Evolutionary conservation across 108 stramenopile genomes (phyloP).

Genomic region (Parietichytrium sp.): DNA sequence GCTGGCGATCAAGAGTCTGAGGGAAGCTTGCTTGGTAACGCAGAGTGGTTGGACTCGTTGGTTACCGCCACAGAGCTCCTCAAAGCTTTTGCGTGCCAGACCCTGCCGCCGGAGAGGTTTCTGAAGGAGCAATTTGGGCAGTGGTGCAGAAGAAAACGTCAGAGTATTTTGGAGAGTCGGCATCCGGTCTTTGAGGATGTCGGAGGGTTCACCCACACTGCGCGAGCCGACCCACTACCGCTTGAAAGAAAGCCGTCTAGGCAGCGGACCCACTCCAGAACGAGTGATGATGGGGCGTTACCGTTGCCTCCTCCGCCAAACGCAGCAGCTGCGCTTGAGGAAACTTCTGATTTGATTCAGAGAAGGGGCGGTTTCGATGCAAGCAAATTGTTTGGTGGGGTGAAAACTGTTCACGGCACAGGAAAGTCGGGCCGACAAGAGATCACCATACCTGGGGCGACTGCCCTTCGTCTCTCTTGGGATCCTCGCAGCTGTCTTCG

Average conservation of each 20-base stretch:
- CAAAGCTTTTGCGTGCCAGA: constrained; percentile 30
- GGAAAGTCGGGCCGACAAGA: no score
- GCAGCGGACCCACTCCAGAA: constrained; percentile 23
- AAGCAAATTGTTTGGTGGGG: no score
- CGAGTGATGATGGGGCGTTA: constrained; percentile 23
- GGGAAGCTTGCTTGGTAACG: not conserved
- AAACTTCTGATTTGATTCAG: no score
- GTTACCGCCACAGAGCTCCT: constrained; percentile 29
- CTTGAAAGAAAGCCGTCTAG: not conserved
- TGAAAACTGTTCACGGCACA: no score
- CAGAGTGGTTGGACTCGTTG: constrained; percentile 27
- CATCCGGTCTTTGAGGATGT: constrained; percentile 14
- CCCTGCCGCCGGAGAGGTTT: not conserved
- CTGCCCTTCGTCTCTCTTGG: not conserved
- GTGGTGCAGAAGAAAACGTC: not conserved
- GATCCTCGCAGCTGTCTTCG: not conserved
- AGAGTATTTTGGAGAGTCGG: not conserved
- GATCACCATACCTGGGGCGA: constrained; percentile 11
- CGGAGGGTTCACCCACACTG: not conserved
- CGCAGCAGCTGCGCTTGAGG: no score
- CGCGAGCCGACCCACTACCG: not conserved
- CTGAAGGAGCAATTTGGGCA: constrained; percentile 24
- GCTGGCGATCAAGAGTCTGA: not conserved
- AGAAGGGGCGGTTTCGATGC: no score
- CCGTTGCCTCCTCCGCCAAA: no score